phyloP scores from a whole-genome alignment of 495 filamentous ascomycete genomes.

The Aspergillus sclerotiicarbonarius region DNA sequence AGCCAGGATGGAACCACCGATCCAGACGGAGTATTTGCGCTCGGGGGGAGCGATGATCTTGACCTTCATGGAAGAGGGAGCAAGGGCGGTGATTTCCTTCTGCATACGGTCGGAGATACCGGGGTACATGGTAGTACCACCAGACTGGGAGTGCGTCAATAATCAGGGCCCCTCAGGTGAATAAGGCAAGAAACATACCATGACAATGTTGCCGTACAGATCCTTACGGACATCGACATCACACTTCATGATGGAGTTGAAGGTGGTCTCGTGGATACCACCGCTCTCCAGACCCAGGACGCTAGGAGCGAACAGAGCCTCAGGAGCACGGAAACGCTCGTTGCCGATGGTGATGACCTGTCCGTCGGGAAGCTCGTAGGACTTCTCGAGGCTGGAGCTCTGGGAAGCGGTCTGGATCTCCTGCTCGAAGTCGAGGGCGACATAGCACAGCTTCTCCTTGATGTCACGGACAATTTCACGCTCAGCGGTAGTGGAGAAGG shows the following conservation, averaged over 20 bases:
- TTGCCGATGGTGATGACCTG: conserved; percentile 99
- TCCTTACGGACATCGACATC: conserved; percentile 99
- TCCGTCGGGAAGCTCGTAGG: conserved; percentile 98
- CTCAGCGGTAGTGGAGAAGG: conserved; percentile 99
- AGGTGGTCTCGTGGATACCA: conserved; percentile 99
- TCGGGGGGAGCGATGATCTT: conserved; percentile 77
- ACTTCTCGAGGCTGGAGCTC: conserved; percentile 98
- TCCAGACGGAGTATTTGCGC: conserved; percentile 95
- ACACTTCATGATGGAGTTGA: conserved; percentile 99
- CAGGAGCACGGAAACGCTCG: conserved; percentile 98
- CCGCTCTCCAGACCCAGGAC: conserved; percentile 97
- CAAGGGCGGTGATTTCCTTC: conserved; percentile 99
- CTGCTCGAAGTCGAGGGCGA: conserved; percentile 99
- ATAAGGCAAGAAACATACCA: conserved; percentile 60
- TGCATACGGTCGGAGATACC: conserved; percentile 99
- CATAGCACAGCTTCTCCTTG: conserved; percentile 99
- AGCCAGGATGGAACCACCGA: conserved; percentile 99
- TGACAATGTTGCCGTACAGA: conserved; percentile 99
- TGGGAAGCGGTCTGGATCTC: conserved; percentile 99
- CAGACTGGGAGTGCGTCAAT: conserved; percentile 60
- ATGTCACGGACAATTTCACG: conserved; percentile 99
- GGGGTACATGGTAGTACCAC: conserved; percentile 99
- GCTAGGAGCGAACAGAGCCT: conserved; percentile 98
- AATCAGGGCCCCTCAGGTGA: background rate
- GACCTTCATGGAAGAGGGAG: conserved; percentile 90